Evolutionary conservation across 2,329 filamentous ascomycete genomes (phyloP).

Genomic region (Hypoxylon sp.): DNA sequence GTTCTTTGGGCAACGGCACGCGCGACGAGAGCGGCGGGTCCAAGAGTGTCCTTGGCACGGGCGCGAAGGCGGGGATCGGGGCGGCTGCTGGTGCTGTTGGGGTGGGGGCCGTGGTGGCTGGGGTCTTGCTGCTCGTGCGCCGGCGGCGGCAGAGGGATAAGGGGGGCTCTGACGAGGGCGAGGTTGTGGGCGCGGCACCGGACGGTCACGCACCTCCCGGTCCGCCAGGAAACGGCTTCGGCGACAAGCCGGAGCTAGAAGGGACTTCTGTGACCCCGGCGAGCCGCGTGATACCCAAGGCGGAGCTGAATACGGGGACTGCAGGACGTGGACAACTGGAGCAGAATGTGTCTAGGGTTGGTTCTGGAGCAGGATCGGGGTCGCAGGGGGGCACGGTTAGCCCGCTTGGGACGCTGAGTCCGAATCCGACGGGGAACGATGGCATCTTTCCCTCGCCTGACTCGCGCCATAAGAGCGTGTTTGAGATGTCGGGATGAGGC

Average conservation of each 20-base stretch:
- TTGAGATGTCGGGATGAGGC: conserved; percentile 7
- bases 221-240: not conserved
- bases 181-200: too few relatives aligned
- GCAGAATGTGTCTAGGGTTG: not conserved
- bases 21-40: not conserved
- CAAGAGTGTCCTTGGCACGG: not conserved
- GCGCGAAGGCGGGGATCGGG: conserved; percentile 3
- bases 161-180: not conserved
- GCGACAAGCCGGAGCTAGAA: conserved; percentile 15
- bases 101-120: not conserved
- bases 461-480: conserved; percentile 7
- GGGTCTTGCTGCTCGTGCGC: not conserved
- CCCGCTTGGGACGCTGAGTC: not conserved
- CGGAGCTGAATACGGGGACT: conserved; percentile 14
- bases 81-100: not conserved
- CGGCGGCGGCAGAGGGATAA: not conserved
- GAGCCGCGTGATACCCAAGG: conserved; percentile 15
- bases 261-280: conserved; percentile 1
- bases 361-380: not conserved
- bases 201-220: not conserved
- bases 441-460: conserved; percentile 8
- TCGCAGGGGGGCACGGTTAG: conserved; percentile 1
- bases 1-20: not conserved
- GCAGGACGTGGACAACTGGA: not conserved
- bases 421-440: conserved; percentile 4